Evolutionary conservation across 768 basidiomycete species (phyloP).

Genomic region (Russula griseocarnosa): DNA sequence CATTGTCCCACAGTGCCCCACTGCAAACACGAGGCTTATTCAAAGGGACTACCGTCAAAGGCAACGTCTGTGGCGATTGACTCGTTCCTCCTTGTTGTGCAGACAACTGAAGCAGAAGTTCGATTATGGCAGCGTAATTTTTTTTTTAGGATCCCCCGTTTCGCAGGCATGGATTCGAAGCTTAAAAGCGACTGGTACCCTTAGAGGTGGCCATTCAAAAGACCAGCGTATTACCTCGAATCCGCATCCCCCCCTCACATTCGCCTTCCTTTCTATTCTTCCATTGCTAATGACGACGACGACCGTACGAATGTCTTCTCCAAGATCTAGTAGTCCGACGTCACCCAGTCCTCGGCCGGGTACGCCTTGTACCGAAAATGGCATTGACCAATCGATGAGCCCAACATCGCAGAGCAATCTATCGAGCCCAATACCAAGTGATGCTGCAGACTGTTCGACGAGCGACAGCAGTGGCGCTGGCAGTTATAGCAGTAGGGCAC

Average conservation of each 20-base stretch:
- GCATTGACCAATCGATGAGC: neutral
- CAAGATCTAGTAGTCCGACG: neutral
- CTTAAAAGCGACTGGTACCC: neutral
- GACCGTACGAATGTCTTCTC: neutral
- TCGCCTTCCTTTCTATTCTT: neutral
- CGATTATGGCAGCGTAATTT: neutral
- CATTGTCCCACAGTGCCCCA: neutral
- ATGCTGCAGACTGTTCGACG: neutral
- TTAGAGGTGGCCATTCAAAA: too few species aligned
- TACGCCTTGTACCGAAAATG: neutral
- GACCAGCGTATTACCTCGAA: neutral
- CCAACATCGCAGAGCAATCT: neutral
- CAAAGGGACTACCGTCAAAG: slow-evolving; percentile 24
- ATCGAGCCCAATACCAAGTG: neutral
- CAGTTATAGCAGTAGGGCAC: slow-evolving; percentile 1
- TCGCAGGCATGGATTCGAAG: neutral
- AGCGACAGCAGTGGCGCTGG: neutral
- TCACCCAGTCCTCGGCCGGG: neutral
- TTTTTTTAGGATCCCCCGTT: neutral
- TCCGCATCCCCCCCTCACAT: neutral
- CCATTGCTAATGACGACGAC: neutral
- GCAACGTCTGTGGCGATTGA: slow-evolving; percentile 8
- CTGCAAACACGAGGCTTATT: neutral
- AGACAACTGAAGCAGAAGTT: neutral
- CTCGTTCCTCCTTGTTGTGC: slow-evolving; percentile 18